Base-by-base conservation (phyloP, 768 basidiomycete genomes). In the Hericium rajendrae region DNA sequence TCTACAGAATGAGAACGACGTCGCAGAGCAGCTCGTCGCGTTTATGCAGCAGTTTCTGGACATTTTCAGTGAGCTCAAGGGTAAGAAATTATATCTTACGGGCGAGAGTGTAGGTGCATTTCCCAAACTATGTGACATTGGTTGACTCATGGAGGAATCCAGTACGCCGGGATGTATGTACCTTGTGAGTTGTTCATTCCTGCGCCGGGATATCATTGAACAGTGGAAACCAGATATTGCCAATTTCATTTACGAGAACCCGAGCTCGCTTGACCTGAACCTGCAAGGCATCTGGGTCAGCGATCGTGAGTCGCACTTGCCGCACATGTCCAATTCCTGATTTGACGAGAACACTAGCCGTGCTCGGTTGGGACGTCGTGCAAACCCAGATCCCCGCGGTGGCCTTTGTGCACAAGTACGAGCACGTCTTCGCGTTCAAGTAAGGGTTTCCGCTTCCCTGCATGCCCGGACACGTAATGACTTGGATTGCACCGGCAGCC, bases 81-180 rank as follows among this genome's bases (percentile, higher is more conserved):
- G 77, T 20, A 88, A 86, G 72, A 86, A 85, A 10, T 71, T 88
- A 4, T 90, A 81, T 65, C 63, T 89, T 4, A 73, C 79, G 15
- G 88, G 88, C 26, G 87, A 89, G 72, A 89, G 88, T 67, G 87
- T 89, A 65, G 67, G 86, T 64, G 22, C 52, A 11, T 48, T 18
- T 12, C 18, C 20, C 1, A 6, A 43, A 13, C 26, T 28, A 9
- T 52, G 57, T 43, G 13, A 11, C 22, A 3, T 48, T 16, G 43
- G 13, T 50, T 37, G 16, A 22, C 56, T 11, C 22, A n/a, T 54
- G 11, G 18, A 24, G 4, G 10, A 16, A 8, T 18, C 26, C 59
- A 87, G 88, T 88, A 88, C 61, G 87, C 85, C 1, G 88, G 88
- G 59, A 82, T 66, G 73, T 89, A 87, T 75, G 68, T 81, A 38